A percentile compares a stretch with the other conserved stretches of the same genome.
Conservation (phyloP, 1,139 yeast genomes). For the Lodderomyces parapsilosis region DNA sequence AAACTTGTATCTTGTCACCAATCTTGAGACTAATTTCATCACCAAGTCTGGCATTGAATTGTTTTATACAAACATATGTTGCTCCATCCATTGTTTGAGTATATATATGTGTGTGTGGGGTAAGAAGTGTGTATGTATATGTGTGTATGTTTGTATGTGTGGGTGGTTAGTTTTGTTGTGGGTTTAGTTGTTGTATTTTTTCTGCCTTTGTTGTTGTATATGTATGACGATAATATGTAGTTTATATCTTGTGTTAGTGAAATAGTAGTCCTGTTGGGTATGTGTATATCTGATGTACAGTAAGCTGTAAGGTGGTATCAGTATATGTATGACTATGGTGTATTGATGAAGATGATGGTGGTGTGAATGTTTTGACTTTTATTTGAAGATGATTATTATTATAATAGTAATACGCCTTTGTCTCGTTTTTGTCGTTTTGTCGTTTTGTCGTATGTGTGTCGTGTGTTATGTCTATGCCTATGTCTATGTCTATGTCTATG, state of each 20-base stretch:
- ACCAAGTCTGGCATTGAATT: constrained; percentile 80
- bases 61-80: constrained; percentile 66
- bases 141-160: neutral
- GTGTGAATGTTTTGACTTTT: neutral
- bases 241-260: constrained; percentile 1
- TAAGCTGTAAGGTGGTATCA: neutral
- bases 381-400: too few relatives aligned
- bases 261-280: too few relatives aligned
- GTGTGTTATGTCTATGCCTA: too few relatives aligned
- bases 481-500: too few relatives aligned
- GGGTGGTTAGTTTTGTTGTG: neutral
- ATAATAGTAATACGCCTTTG: too few relatives aligned
- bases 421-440: too few relatives aligned
- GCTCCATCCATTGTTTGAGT: constrained; percentile 11
- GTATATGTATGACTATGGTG: too few relatives aligned
- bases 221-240: neutral
- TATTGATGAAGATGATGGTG: too few relatives aligned
- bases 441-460: too few relatives aligned
- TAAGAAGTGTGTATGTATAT: neutral
- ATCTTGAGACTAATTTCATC: constrained; percentile 80
- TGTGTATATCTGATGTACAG: neutral
- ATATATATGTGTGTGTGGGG: neutral
- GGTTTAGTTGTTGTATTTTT: too few relatives aligned
- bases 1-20: constrained; percentile 85
- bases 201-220: too few relatives aligned